Conservation (phyloP, 805 yeast species). For the Candida caryicola region DNA sequence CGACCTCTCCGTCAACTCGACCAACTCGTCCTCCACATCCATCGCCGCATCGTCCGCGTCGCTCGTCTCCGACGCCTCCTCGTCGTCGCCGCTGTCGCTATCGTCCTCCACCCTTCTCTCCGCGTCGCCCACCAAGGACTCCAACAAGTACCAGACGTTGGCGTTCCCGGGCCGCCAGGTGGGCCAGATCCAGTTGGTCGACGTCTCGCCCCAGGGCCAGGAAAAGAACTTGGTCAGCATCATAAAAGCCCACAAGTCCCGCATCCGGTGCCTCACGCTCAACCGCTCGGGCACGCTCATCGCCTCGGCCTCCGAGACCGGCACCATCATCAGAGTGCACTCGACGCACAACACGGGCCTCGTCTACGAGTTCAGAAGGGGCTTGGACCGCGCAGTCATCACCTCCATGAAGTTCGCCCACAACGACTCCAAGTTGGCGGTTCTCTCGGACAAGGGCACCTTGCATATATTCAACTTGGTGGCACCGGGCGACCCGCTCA, state of each 20-base stretch:
- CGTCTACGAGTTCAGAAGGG: constrained; percentile 84
- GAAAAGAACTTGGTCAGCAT: constrained; percentile 64
- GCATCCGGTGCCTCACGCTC: constrained; percentile 59
- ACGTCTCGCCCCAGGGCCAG: constrained; percentile 62
- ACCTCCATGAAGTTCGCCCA: constrained; percentile 84
- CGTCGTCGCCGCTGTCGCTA: constrained; percentile 9
- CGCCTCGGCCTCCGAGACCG: constrained; percentile 80
- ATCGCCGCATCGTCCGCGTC: constrained; percentile 4
- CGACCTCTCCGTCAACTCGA: constrained; percentile 44
- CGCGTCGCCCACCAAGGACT: constrained; percentile 12
- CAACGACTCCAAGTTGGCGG: constrained; percentile 72
- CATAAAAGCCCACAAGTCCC: constrained; percentile 73
- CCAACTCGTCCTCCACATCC: constrained; percentile 4
- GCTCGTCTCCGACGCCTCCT: background rate
- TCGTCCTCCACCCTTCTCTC: constrained; percentile 4
- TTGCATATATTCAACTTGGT: constrained; percentile 73
- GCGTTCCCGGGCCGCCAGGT: constrained; percentile 75
- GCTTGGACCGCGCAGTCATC: constrained; percentile 78
- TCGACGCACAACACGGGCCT: constrained; percentile 66
- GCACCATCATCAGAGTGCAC: constrained; percentile 75
- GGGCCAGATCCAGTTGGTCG: constrained; percentile 82
- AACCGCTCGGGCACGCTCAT: constrained; percentile 63
- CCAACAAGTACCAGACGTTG: constrained; percentile 45
- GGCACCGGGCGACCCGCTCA: background rate
- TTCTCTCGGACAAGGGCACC: constrained; percentile 84